Evolutionary conservation across 495 filamentous ascomycete species (phyloP), one percentile per base, ranked within the genome.

Genomic region (Xylaria scruposa): DNA sequence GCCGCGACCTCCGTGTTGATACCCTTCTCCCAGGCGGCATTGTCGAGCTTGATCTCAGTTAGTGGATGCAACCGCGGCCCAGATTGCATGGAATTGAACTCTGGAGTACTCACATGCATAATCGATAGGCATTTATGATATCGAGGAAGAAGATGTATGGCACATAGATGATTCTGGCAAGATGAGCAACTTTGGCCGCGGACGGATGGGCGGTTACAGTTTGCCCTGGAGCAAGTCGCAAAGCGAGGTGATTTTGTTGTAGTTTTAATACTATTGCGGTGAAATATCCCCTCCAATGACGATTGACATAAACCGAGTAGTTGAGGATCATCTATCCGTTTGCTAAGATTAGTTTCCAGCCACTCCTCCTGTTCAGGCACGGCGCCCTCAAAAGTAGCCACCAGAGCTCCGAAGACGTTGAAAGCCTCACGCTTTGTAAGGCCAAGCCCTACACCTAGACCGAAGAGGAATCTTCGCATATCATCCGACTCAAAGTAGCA

Each of bases 1-100:
- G 53, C 51, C 53, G 63, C 44, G 36, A 75, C 66, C 36, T 70
- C 68, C 17, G 24, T 63, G 26, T 70, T 33, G 24, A 70, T 70
- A 47, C 33, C n/a, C 40, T 38, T 61, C 54, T 70, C 67, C 67
- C 53, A 70, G 21, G 67, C 24, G 24, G 54, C 40, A 70, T 70
- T 24, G 9, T 70, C 58, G 31, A 70, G 36, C 68, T 62, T 46
- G 17, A 12, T 38, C 46, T 21, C 36, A n/a, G 40, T 70, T 46
- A 70, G 67, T 15, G 10, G 33, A 1, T 21, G 19, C 19, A 60
- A 21, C 54, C 5, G 31, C 3, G 29, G 29, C 9, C 21, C 0
- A 59, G 31, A 8, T 17, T 5, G 8, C 3, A 33, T 9, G 13
- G 15, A 6, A 29, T 2, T 29, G 0, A 59, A 33, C 31, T 21